Evolutionary conservation across 148 eudicot genomes (phyloP), one percentile per base, ranked within the genome.

Genomic region (Vaccinium macrocarpon): DNA sequence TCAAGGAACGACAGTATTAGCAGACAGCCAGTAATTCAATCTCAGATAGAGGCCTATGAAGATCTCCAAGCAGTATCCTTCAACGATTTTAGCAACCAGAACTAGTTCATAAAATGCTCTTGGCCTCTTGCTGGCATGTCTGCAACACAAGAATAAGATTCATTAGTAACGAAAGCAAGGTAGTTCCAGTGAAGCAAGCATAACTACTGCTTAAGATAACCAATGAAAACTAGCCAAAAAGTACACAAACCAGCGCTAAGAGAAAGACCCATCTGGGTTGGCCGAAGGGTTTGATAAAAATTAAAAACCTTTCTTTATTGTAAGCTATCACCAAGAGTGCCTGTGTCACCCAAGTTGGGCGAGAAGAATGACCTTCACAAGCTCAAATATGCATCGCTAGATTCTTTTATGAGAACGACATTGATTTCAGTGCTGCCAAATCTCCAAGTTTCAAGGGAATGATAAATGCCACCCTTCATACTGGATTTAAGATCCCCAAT

Each of bases 201-300:
- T 1, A 72, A 80, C 1, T 1, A 62, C 32, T 74, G 35, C 35
- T 57, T 49, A 61, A 64, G 52, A 64, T 18, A 13, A 6, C 9
- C 16, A 25, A 66, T 2, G 6, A 80, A 16, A 11, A 12, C 52
- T 10, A 25, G 50, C 27, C 8, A 1, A 18, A 50, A 35, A 76
- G 35, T 38, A 64, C 32, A 23, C 56, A 32, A 90, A 95, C 99
- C 99, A 61, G 94, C 84, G 53, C 91, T 97, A 2, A 97, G 86
- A 1, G 99, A 92, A 0, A 94, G 90, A 4, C 99, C 99, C 97
- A 93, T 95, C 78, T 97, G 99, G 5, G 99, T 93, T 25, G 98
- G 98, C 2, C 98, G 90, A 19, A 97, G 82, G 56, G 97, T 95
- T 82, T 93, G 97, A 80, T 93, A 97, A 46, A 32, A 32, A 32